Base-by-base conservation (phyloP, 176 grass and related monocot species). In the Carex myosuroides region DNA sequence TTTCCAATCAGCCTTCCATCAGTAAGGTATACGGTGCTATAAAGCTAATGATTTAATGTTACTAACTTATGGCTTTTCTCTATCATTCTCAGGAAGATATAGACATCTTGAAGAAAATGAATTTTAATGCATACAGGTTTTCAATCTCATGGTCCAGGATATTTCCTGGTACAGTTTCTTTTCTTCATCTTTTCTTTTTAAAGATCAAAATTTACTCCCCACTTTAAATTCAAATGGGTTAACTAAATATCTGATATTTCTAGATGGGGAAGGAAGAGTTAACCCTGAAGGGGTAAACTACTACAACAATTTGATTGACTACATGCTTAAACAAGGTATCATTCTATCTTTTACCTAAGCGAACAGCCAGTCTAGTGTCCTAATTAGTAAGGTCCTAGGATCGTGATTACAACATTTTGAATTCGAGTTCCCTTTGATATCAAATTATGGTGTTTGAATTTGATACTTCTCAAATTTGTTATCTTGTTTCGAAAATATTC, bases 111-210 rank as follows among this genome's bases (percentile, higher is more conserved):
- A 79, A 79, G 44, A 79, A 54, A 54, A 79, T 79, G 77, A 91
- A 93, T 88, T 93, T 91, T 1, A 86, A 93, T 65, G 91, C 89
- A 4, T 93, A 93, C 79, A 72, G 91, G 21, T 93, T 93, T 85
- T 93, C 91, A 69, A 93, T 93, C 80, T 93, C 91, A 37, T 93
- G 91, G 91, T 93, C 91, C 16, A 90, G 89, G 79, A 91, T 93
- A 70, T 91, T 93, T 37, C 73, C 37, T 32, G 35, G 82, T 70
- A 84, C 82, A 54, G 42, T 84, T 69, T 68, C 14, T 84, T 69
- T 55, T 46, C 17, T 3, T 41, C 16, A 33, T 50, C 22, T 70
- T 70, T 35, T 32, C 5, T 61, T 4, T 8, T 68, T 18, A 20
- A 59, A 60, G 26, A 63, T 58, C 6, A 46, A 11, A 76, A 26